These are phyloP conservation scores for Fraxinus anomala DNA, from an alignment of 257 asterid genomes.

Conservation along the genomic window DNA sequence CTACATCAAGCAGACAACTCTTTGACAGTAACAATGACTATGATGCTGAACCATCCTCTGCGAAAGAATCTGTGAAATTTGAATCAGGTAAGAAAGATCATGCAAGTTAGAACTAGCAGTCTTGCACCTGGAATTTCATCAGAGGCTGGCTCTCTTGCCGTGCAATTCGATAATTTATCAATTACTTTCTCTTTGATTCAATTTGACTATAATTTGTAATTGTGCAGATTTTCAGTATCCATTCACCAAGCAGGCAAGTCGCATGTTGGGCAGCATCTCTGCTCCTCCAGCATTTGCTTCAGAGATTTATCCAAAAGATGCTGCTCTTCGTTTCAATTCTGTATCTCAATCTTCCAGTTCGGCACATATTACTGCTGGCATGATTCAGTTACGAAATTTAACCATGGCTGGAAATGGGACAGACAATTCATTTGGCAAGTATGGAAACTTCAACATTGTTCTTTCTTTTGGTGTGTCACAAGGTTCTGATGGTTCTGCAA, in stretches of 20 bases:
- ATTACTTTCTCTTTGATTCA: neutral
- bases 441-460: conserved; percentile 50
- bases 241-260: conserved; percentile 66
- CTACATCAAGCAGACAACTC: conserved; percentile 32
- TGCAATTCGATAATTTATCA: neutral
- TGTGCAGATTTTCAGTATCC: conserved; percentile 62
- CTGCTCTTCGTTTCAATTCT: conserved; percentile 50
- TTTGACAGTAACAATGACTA: conserved; percentile 22
- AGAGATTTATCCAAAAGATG: conserved; percentile 72
- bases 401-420: conserved; percentile 31
- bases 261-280: conserved; percentile 74
- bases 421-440: conserved; percentile 47
- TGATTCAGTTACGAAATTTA: conserved; percentile 52
- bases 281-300: conserved; percentile 96
- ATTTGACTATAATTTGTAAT: conserved; percentile 12
- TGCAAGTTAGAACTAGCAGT: neutral
- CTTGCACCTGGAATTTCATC: neutral
- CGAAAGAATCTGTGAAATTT: conserved; percentile 34
- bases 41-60: conserved; percentile 34
- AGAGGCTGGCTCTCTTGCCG: neutral
- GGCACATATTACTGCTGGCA: conserved; percentile 70
- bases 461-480: conserved; percentile 68
- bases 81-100: conserved; percentile 45
- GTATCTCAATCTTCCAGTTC: conserved; percentile 47
- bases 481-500: conserved; percentile 47